phyloP scores from a whole-genome alignment of 768 basidiomycete species.

The Collybiopsis confluens region DNA sequence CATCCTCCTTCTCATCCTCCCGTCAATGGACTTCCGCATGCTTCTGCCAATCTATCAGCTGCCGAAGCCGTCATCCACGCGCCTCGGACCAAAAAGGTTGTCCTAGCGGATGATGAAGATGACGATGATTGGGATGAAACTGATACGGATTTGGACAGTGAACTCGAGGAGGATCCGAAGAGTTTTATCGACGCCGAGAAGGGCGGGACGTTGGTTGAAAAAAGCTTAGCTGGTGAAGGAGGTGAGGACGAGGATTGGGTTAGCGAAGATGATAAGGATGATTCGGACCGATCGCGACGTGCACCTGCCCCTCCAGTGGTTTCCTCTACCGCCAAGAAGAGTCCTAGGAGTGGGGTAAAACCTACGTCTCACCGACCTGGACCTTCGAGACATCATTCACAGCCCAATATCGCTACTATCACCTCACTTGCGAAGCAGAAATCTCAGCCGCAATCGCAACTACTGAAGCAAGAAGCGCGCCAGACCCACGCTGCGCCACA shows the following conservation, averaged over 20 bases:
- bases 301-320: not conserved
- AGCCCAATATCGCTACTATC: not conserved
- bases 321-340: not conserved
- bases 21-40: conserved; percentile 9
- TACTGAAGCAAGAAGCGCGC: not conserved
- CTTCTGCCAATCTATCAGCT: not conserved
- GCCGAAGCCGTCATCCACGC: conserved; percentile 10
- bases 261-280: conserved; percentile 42
- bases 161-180: conserved; percentile 23
- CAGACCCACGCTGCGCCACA: not conserved
- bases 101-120: conserved; percentile 52
- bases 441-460: too few species aligned
- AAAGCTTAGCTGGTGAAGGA: conserved; percentile 30
- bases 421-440: not conserved
- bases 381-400: not conserved
- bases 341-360: conserved; percentile 13
- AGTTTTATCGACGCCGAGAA: conserved; percentile 8
- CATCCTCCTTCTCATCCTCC: too few species aligned
- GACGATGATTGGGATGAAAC: conserved; percentile 49
- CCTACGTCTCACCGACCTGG: conserved; percentile 19
- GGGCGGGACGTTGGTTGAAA: conserved; percentile 4
- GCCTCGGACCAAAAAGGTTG: conserved; percentile 29
- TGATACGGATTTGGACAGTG: conserved; percentile 25
- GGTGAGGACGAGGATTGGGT: conserved; percentile 55
- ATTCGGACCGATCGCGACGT: not conserved